Percentiles rank a stretch among this genome's conserved stretches.
phyloP scores from a whole-genome alignment of 2,329 filamentous ascomycete species.

The Rugonectria rugulosa region DNA sequence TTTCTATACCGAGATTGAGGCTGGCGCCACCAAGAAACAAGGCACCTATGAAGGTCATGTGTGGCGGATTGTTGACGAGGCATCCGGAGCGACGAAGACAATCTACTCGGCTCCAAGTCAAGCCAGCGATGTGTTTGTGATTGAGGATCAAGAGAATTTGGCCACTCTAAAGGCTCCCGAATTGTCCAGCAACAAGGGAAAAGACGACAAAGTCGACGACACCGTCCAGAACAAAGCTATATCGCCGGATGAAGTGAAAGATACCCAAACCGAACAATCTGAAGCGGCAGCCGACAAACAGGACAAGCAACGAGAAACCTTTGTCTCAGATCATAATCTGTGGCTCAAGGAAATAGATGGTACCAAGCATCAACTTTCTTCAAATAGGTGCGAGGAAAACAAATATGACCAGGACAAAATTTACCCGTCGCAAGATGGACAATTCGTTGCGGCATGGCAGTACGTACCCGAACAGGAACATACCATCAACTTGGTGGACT shows the following conservation, averaged over 20 bases:
- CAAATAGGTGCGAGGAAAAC: slow-evolving; percentile 25
- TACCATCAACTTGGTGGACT: slow-evolving; percentile 33
- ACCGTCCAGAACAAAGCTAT: too few relatives aligned
- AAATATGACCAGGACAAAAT: slow-evolving; percentile 29
- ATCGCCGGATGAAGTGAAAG: not conserved
- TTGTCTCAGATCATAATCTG: slow-evolving; percentile 20
- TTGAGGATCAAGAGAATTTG: slow-evolving; percentile 17
- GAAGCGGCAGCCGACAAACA: not conserved
- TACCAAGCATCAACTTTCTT: slow-evolving; percentile 24
- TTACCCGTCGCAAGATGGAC: slow-evolving; percentile 24
- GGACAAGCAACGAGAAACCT: not conserved
- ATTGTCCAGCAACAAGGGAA: too few relatives aligned
- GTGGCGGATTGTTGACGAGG: slow-evolving; percentile 29
- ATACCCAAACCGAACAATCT: not conserved
- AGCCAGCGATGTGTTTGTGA: slow-evolving; percentile 21
- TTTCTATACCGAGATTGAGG: slow-evolving; percentile 25
- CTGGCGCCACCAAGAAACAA: slow-evolving; percentile 23
- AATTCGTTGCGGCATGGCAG: slow-evolving; percentile 34
- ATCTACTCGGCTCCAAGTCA: slow-evolving; percentile 26
- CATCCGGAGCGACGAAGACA: slow-evolving; percentile 12
- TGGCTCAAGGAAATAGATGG: slow-evolving; percentile 17
- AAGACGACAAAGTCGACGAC: too few relatives aligned
- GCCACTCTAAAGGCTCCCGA: too few relatives aligned
- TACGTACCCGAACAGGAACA: slow-evolving; percentile 29
- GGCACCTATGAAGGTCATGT: slow-evolving; percentile 31